Percentiles rank a stretch among this genome's conserved stretches.
These are phyloP conservation scores for Phaeomoniella chlamydospora DNA, from an alignment of 2,329 filamentous ascomycete genomes.

Conservation along the genomic window DNA sequence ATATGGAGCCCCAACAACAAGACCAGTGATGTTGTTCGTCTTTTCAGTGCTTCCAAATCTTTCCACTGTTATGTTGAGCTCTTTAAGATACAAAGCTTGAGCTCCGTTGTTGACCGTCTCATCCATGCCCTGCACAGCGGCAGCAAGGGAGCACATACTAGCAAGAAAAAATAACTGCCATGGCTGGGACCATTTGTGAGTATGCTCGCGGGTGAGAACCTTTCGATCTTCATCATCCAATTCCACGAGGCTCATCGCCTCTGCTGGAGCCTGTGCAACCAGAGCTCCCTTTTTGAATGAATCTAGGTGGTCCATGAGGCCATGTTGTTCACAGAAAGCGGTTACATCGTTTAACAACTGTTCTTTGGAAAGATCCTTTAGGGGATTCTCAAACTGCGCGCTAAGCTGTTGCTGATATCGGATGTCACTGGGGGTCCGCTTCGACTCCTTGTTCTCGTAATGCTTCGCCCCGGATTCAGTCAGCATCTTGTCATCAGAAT, in stretches of 20 bases:
- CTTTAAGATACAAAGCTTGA: constrained; percentile 12
- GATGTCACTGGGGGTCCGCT: neutral
- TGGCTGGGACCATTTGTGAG: constrained; percentile 35
- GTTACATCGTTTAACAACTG: constrained; percentile 40
- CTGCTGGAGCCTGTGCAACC: constrained; percentile 34
- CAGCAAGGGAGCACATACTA: constrained; percentile 37
- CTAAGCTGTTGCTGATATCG: constrained; percentile 12
- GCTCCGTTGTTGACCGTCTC: constrained; percentile 35
- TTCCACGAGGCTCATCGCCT: constrained; percentile 32
- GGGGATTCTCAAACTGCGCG: constrained; percentile 35
- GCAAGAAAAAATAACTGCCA: constrained; percentile 32
- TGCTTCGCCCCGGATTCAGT: neutral
- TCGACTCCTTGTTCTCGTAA: neutral
- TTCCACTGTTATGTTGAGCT: constrained; percentile 7
- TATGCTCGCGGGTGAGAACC: constrained; percentile 26
- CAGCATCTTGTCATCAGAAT: neutral
- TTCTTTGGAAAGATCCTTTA: constrained; percentile 37
- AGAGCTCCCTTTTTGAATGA: constrained; percentile 36
- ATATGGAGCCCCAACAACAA: constrained; percentile 30
- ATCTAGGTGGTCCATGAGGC: constrained; percentile 32
- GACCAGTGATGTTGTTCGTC: constrained; percentile 21
- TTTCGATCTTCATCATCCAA: constrained; percentile 29
- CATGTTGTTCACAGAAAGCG: constrained; percentile 35
- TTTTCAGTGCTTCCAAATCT: constrained; percentile 12
- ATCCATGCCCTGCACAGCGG: constrained; percentile 40